Conservation (phyloP, 192 early-diverging fungal genomes). For the Backusella luteola region DNA sequence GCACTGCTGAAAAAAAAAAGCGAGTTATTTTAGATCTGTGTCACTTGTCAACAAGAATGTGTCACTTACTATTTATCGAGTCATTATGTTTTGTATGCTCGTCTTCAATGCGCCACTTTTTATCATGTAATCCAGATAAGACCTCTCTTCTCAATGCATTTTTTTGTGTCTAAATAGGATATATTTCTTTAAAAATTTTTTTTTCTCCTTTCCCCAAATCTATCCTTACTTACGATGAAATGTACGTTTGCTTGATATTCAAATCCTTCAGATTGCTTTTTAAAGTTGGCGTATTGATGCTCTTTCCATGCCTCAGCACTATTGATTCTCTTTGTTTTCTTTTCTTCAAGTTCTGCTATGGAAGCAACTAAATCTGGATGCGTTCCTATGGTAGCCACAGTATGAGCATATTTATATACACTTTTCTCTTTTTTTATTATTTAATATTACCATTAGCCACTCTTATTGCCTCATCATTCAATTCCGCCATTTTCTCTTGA, state of each 20-base stretch:
- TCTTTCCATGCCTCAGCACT: slow-evolving; percentile 45
- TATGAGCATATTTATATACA: background rate
- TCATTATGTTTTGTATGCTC: slow-evolving; percentile 32
- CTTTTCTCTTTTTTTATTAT: background rate
- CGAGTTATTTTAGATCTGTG: background rate
- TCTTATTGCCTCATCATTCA: slow-evolving; percentile 51
- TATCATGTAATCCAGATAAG: slow-evolving; percentile 23
- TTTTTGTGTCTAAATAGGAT: slow-evolving; percentile 22
- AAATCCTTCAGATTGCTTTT: slow-evolving; percentile 38
- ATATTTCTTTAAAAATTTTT: background rate
- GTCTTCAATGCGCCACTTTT: slow-evolving; percentile 34
- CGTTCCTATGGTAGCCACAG: slow-evolving; percentile 33
- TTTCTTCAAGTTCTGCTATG: slow-evolving; percentile 54
- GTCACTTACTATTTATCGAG: slow-evolving; percentile 20
- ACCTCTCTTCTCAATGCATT: slow-evolving; percentile 33
- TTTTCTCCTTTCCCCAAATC: background rate
- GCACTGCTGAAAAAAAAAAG: background rate
- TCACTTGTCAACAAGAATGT: background rate
- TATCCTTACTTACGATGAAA: slow-evolving; percentile 29
- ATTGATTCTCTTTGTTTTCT: slow-evolving; percentile 42
- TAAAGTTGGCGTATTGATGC: slow-evolving; percentile 42
- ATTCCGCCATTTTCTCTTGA: slow-evolving; percentile 50
- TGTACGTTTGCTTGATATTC: slow-evolving; percentile 50
- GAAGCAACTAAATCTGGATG: slow-evolving; percentile 50
- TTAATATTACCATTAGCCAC: slow-evolving; percentile 43